These are phyloP conservation scores for Alloteropsis semialata DNA, from an alignment of 176 grass and related monocot genomes.

Conservation along the genomic window DNA sequence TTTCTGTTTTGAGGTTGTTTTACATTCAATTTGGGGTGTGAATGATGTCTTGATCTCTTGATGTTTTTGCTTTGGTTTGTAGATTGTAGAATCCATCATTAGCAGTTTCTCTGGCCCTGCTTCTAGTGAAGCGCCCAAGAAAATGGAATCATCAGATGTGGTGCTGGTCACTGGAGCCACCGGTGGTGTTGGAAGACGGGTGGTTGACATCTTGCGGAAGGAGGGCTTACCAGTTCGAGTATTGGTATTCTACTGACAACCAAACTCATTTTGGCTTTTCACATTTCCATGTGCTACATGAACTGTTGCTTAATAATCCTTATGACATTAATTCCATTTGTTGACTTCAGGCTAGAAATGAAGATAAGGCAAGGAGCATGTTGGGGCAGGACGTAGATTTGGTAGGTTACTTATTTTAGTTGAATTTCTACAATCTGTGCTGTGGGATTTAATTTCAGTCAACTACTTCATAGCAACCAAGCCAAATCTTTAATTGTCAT, in stretches of 20 bases:
- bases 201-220: constrained; percentile 68
- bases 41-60: neutral
- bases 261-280: neutral
- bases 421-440: neutral
- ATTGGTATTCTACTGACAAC: constrained; percentile 54
- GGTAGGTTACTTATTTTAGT: constrained; percentile 46
- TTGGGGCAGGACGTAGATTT: constrained; percentile 73
- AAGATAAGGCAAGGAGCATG: constrained; percentile 90
- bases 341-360: constrained; percentile 75
- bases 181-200: constrained; percentile 82
- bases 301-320: neutral
- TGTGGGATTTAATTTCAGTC: neutral
- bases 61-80: neutral
- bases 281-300: neutral
- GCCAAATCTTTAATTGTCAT: neutral
- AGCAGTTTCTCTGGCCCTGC: constrained; percentile 56
- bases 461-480: neutral
- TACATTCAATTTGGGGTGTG: neutral
- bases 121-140: constrained; percentile 42
- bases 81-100: constrained; percentile 85
- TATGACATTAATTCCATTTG: constrained; percentile 3
- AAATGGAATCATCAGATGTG: constrained; percentile 62
- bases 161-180: constrained; percentile 84
- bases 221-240: constrained; percentile 71
- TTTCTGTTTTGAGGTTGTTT: neutral